Evolutionary conservation across 2,329 filamentous ascomycete genomes (phyloP).

Genomic region (Colletotrichum limetticola): DNA sequence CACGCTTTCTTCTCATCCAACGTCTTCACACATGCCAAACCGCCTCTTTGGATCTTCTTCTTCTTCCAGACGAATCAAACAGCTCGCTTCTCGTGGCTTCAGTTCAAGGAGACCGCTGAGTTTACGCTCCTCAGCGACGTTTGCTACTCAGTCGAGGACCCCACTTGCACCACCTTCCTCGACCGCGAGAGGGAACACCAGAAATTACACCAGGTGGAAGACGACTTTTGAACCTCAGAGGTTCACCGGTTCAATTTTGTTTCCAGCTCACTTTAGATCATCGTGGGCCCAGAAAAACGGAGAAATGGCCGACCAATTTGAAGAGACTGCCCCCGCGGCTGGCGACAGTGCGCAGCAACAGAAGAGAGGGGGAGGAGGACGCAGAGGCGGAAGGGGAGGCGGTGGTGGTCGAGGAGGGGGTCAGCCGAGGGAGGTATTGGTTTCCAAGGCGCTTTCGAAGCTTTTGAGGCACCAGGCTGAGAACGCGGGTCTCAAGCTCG

Average conservation of each 20-base stretch:
- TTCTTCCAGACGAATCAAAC: background rate
- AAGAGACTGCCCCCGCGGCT: constrained; percentile 5
- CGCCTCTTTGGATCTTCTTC: background rate
- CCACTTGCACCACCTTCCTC: background rate
- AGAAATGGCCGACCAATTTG: constrained; percentile 20
- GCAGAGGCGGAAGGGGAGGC: constrained; percentile 42
- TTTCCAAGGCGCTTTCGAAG: constrained; percentile 65
- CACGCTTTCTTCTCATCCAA: background rate
- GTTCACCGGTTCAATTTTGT: background rate
- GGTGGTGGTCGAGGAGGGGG: constrained; percentile 43
- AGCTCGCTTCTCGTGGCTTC: too few relatives aligned
- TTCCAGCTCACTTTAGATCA: too few relatives aligned
- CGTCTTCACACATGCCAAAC: background rate
- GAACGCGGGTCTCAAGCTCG: constrained; percentile 66
- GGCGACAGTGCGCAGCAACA: constrained; percentile 33
- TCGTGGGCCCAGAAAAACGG: background rate
- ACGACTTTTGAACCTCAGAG: background rate
- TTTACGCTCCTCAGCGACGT: background rate
- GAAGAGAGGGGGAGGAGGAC: constrained; percentile 34
- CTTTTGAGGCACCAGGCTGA: constrained; percentile 67
- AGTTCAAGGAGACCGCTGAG: background rate
- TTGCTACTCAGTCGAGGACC: background rate
- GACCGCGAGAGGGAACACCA: background rate
- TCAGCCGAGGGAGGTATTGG: constrained; percentile 55
- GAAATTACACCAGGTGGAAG: background rate